These are phyloP conservation scores for Omphalotus olearius DNA, from an alignment of 1,284 basidiomycete genomes.

Conservation along the genomic window DNA sequence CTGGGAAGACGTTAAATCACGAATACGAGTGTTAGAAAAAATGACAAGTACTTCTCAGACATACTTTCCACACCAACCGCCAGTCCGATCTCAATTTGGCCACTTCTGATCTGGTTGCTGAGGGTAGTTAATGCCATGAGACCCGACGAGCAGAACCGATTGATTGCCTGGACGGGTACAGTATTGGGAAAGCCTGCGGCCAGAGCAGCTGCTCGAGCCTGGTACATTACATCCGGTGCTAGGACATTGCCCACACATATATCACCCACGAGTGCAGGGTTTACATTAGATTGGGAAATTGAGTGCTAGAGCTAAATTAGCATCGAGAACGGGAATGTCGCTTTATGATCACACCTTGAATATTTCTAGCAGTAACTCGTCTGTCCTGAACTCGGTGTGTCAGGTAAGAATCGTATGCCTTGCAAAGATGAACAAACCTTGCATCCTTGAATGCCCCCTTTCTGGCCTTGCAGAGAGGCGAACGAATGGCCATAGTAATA, in stretches of 20 bases:
- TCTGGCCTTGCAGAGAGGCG: conserved; percentile 71
- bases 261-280: conserved; percentile 71
- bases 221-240: conserved; percentile 56
- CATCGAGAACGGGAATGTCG: not conserved
- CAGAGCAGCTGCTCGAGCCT: conserved; percentile 70
- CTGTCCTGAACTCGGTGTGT: conserved; percentile 40
- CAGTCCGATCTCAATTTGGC: conserved; percentile 83
- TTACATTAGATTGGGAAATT: conserved; percentile 56
- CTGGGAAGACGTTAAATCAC: conserved; percentile 28
- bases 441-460: conserved; percentile 82
- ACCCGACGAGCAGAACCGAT: conserved; percentile 79
- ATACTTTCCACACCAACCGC: conserved; percentile 86
- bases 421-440: too few species aligned
- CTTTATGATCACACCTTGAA: conserved; percentile 49
- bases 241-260: conserved; percentile 76
- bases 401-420: too few species aligned
- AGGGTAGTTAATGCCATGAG: conserved; percentile 73
- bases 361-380: conserved; percentile 75
- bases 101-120: conserved; percentile 72
- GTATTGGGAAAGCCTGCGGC: conserved; percentile 80
- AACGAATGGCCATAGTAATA: conserved; percentile 74
- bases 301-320: conserved; percentile 41
- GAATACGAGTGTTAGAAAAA: not conserved
- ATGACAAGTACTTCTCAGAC: conserved; percentile 58
- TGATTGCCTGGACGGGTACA: conserved; percentile 72